Conservation (phyloP, 345 rosid species). For the Brassica carinata region DNA sequence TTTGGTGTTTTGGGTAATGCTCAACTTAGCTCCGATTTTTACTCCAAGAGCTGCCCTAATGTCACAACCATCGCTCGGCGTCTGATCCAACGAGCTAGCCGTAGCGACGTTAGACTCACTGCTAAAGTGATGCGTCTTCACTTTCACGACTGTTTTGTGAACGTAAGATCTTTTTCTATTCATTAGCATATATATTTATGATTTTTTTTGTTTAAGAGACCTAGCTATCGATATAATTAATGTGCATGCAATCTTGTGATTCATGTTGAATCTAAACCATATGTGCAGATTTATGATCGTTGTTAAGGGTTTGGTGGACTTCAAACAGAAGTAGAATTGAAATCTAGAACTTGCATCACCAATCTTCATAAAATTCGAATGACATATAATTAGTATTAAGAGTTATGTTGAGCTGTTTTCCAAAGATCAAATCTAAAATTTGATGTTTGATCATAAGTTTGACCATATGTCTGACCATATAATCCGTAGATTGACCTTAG, state of each 20-base stretch:
- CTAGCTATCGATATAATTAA: not conserved
- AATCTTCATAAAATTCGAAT: not conserved
- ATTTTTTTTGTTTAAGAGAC: not conserved
- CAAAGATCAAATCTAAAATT: not conserved
- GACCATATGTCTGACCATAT: not conserved
- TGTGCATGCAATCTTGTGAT: not conserved
- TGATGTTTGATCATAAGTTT: not conserved
- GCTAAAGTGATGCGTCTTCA: constrained; percentile 49
- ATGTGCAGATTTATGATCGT: not conserved
- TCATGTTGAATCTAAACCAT: constrained; percentile 3
- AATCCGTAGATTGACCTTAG: not conserved
- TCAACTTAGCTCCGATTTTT: constrained; percentile 25
- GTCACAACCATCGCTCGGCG: constrained; percentile 27
- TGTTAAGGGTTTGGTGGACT: not conserved
- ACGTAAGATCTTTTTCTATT: constrained; percentile 40
- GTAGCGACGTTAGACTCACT: constrained; percentile 29
- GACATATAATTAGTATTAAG: not conserved
- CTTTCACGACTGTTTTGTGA: constrained; percentile 70
- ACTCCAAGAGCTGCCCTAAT: constrained; percentile 34
- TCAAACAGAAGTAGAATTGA: not conserved
- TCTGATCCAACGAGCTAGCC: constrained; percentile 36
- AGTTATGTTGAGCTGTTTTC: not conserved
- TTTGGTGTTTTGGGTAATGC: constrained; percentile 22
- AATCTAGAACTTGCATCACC: not conserved
- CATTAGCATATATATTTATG: not conserved